Evolutionary conservation across 2,329 filamentous ascomycete species (phyloP).

Genomic region (Cladophialophora immunda): DNA sequence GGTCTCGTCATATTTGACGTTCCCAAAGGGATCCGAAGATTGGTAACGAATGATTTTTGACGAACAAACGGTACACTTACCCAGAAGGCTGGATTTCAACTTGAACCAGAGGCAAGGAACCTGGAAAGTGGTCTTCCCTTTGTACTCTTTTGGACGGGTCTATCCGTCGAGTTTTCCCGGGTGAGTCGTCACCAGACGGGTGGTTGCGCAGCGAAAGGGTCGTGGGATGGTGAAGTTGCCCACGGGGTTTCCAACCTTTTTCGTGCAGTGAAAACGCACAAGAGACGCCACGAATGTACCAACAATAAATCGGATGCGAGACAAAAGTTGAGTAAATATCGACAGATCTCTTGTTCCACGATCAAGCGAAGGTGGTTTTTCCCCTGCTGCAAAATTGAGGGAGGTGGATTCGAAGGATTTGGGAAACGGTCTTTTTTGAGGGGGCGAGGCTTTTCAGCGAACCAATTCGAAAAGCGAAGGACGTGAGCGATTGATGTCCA

Average conservation of each 20-base stretch:
- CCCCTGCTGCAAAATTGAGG: slow-evolving; percentile 1
- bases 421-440: neutral
- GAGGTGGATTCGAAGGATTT: slow-evolving; percentile 15
- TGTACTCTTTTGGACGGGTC: slow-evolving; percentile 6
- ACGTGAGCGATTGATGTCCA: slow-evolving; percentile 42
- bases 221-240: slow-evolving; percentile 5
- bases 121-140: slow-evolving; percentile 4
- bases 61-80: slow-evolving; percentile 22
- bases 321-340: neutral
- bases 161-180: slow-evolving; percentile 16
- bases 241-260: neutral
- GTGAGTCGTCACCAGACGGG: slow-evolving; percentile 11
- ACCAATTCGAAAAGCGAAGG: slow-evolving; percentile 36
- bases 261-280: slow-evolving; percentile 1
- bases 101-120: slow-evolving; percentile 12
- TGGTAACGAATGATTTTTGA: slow-evolving; percentile 25
- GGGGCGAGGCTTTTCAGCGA: slow-evolving; percentile 33
- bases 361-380: slow-evolving; percentile 16
- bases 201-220: slow-evolving; percentile 20
- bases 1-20: slow-evolving; percentile 14
- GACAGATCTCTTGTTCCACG: slow-evolving; percentile 8
- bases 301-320: neutral
- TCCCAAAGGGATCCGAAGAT: slow-evolving; percentile 12
- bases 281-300: neutral
- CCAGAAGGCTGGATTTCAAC: slow-evolving; percentile 28